These are phyloP conservation scores for Podaxis sp. DNA, from an alignment of 768 basidiomycete species.

Conservation along the genomic window DNA sequence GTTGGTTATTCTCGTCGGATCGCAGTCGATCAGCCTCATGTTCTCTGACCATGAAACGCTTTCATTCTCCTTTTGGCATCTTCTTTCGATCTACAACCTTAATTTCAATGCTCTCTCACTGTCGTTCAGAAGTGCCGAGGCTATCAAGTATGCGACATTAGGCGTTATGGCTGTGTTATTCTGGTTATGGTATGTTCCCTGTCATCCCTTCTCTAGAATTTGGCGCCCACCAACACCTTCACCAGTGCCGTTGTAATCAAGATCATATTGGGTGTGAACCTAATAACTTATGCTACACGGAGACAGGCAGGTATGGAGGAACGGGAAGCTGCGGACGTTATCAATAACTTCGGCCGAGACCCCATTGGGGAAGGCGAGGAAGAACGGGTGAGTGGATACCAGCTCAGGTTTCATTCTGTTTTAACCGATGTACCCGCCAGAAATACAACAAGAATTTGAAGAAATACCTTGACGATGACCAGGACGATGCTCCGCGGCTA, in stretches of 20 bases:
- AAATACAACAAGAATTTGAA: conserved; percentile 83
- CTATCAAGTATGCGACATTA: conserved; percentile 62
- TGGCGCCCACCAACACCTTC: background rate
- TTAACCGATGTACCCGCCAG: conserved; percentile 31
- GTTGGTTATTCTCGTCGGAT: conserved; percentile 71
- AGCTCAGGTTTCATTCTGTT: background rate
- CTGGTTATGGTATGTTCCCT: conserved; percentile 78
- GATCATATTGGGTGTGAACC: conserved; percentile 86
- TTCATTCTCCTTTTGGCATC: conserved; percentile 12
- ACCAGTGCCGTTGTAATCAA: conserved; percentile 83
- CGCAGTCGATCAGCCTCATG: conserved; percentile 65
- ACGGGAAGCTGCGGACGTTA: conserved; percentile 65
- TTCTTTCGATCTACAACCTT: conserved; percentile 23
- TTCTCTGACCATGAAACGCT: conserved; percentile 38
- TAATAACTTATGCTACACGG: conserved; percentile 79
- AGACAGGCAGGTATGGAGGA: conserved; percentile 77
- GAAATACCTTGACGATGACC: conserved; percentile 60
- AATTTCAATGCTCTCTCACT: conserved; percentile 40
- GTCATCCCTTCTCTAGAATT: conserved; percentile 10
- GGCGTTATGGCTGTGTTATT: conserved; percentile 58
- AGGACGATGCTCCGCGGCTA: conserved; percentile 64
- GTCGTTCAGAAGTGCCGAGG: conserved; percentile 30
- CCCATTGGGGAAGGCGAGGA: conserved; percentile 89
- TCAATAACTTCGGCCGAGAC: conserved; percentile 89
- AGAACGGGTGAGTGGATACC: conserved; percentile 58